Base-by-base conservation (phyloP, 768 basidiomycete species). In the Tylopilus intermedius region DNA sequence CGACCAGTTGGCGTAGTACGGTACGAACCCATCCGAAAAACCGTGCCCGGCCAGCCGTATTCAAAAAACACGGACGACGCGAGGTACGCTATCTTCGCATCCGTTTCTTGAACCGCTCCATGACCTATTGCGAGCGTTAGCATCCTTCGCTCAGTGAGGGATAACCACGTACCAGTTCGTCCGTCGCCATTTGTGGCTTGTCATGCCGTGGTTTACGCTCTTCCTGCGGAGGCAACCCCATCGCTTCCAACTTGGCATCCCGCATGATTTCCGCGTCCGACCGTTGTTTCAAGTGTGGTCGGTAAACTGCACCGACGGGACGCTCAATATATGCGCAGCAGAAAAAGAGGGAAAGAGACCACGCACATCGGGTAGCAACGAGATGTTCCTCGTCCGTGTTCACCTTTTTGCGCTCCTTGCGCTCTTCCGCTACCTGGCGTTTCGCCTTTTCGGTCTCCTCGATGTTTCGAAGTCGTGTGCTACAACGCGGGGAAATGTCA, bases 401-500 rank as follows among this genome's bases (percentile, higher is more conserved):
- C 18, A 63, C 57, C 53, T 73, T 76, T 63, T 80, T 82, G 22
- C 76, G 72, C 11, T 84, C 81, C 45, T 83, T 78, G 22, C 81
- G 79, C 53, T 81, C 83, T 58, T 92, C 90, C 1, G 83, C 84
- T 22, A 94, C 88, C 10, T 80, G 76, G 1, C 93, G 80, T 69
- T 97, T 98, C 1, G 95, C 95, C 59, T 91, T 95, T 67, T 98
- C 96, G 0, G 95, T 99, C 47, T 94, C 92, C 65, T 96, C 94
- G 50, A 99, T 99, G 65, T 97, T 99, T 72, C 88, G 85, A 50
- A 99, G 74, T 15, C 94, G 86, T 15, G 86, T 77, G 58, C 94
- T 98, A 54, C 2, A 3, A 5, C 21, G 4, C 15, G 6, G 11
- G 14, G 2, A 2, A 13, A 18, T 1, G 6, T 7, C 30, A 35